Conservation (phyloP, 208 protist species). For the Naegleria lovaniensis region DNA sequence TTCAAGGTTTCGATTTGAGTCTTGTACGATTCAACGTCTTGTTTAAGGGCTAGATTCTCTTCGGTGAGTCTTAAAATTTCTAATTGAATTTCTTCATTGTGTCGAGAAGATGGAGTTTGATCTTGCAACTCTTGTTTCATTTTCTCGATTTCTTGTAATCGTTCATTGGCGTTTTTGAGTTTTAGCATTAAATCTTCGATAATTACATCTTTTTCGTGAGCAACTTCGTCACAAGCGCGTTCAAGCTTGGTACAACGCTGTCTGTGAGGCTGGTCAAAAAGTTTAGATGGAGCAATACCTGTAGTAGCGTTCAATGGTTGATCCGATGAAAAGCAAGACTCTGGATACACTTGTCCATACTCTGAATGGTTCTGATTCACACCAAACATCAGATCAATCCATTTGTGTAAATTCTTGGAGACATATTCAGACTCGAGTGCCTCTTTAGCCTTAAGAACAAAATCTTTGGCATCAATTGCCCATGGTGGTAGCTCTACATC, state of each 20-base stretch:
- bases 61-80: background rate
- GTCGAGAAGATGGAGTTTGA: background rate
- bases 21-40: background rate
- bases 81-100: background rate
- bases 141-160: background rate
- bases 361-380: background rate
- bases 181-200: background rate
- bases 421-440: conserved; percentile 86
- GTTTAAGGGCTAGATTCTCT: background rate
- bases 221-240: background rate
- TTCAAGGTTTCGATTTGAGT: background rate
- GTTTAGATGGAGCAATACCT: background rate
- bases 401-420: conserved; percentile 78
- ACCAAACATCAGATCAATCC: conserved; percentile 98
- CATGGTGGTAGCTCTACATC: conserved; percentile 87
- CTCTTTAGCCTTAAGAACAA: conserved; percentile 73
- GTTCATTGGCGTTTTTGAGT: background rate
- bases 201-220: background rate
- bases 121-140: background rate
- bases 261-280: background rate
- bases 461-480: conserved; percentile 74
- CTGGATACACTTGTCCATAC: background rate
- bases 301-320: background rate
- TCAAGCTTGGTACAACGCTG: background rate
- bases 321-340: background rate